phyloP scores from a whole-genome alignment of 2,329 filamentous ascomycete genomes.

The Bipolaris sorokiniana region DNA sequence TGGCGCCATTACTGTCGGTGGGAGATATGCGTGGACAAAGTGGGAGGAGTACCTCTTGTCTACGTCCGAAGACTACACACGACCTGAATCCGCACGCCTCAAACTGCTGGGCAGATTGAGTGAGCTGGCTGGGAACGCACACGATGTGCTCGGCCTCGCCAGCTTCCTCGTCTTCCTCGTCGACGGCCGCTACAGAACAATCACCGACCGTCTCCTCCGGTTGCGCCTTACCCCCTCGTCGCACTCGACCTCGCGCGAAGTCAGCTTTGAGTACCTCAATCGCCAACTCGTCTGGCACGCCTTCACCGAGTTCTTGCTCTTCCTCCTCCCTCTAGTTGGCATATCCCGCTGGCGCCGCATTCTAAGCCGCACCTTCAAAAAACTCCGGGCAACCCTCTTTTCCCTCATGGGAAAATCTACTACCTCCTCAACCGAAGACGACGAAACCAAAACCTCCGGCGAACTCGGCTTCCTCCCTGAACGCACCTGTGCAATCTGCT shows the following conservation, averaged over 20 bases:
- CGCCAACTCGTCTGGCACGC: conserved; percentile 98
- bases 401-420: conserved; percentile 54
- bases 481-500: conserved; percentile 95
- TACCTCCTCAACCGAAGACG: conserved; percentile 54
- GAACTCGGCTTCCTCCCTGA: conserved; percentile 88
- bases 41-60: conserved; percentile 88
- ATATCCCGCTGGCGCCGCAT: conserved; percentile 92
- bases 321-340: conserved; percentile 93
- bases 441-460: conserved; percentile 59
- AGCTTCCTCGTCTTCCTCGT: conserved; percentile 92
- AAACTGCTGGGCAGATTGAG: conserved; percentile 71
- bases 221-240: conserved; percentile 86
- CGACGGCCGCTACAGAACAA: conserved; percentile 87
- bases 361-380: conserved; percentile 85
- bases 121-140: conserved; percentile 70
- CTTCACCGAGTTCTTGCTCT: conserved; percentile 98
- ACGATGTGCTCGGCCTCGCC: conserved; percentile 79
- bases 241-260: conserved; percentile 83
- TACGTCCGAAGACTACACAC: conserved; percentile 75
- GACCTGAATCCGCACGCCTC: conserved; percentile 57
- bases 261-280: conserved; percentile 97
- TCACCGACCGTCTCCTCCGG: conserved; percentile 82
- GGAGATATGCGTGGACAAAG: conserved; percentile 87
- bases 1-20: conserved; percentile 83
- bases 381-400: conserved; percentile 66